Evolutionary conservation across 2,329 filamentous ascomycete genomes (phyloP).

Genomic region (Colletotrichum spinosum): DNA sequence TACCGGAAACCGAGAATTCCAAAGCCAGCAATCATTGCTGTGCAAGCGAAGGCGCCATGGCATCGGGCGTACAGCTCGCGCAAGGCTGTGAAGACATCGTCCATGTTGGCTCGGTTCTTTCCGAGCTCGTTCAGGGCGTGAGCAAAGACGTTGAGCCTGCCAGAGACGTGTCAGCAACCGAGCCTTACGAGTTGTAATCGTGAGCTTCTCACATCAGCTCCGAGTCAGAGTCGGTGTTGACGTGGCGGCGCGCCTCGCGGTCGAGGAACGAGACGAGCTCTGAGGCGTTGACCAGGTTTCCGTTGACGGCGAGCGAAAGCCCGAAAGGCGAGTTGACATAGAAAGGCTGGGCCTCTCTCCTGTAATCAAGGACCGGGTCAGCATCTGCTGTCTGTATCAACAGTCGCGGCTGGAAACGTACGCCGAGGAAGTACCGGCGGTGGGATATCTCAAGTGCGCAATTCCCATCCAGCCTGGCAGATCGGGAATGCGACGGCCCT

Average conservation of each 20-base stretch:
- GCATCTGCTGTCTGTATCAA: too few relatives aligned
- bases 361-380: conserved; percentile 46
- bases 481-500: conserved; percentile 66
- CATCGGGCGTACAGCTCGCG: conserved; percentile 77
- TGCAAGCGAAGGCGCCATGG: conserved; percentile 82
- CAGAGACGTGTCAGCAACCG: too few relatives aligned
- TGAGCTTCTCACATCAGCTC: conserved; percentile 13
- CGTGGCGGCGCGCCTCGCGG: conserved; percentile 82
- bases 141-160: conserved; percentile 72
- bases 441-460: conserved; percentile 89
- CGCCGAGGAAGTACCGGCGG: conserved; percentile 60
- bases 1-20: conserved; percentile 81
- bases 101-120: conserved; percentile 82
- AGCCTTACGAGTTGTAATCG: too few relatives aligned
- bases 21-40: conserved; percentile 84
- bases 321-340: conserved; percentile 63
- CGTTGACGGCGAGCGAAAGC: conserved; percentile 75
- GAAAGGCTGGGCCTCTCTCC: conserved; percentile 91
- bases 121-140: conserved; percentile 83
- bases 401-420: conserved; percentile 50
- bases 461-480: conserved; percentile 53
- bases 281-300: conserved; percentile 84
- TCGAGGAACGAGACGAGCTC: conserved; percentile 76
- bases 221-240: conserved; percentile 58
- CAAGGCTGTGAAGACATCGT: conserved; percentile 81